A percentile compares a stretch with the other conserved stretches of the same genome.
Conservation (phyloP, 331 rosid genomes). For the Cydonia oblonga region DNA sequence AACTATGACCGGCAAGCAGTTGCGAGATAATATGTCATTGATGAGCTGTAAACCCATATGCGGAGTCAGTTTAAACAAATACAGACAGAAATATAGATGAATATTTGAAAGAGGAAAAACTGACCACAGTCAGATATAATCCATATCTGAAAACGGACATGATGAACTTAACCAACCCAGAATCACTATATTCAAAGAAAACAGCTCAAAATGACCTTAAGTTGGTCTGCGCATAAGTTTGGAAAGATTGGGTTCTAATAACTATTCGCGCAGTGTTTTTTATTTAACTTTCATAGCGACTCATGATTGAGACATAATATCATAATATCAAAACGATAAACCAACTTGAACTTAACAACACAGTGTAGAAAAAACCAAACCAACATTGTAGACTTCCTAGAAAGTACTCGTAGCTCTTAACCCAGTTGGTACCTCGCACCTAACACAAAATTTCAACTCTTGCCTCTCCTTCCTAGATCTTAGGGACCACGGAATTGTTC, state of each 20-base stretch:
- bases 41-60: constrained; percentile 47
- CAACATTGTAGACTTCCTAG: neutral
- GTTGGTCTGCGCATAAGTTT: neutral
- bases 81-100: neutral
- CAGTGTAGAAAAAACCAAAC: neutral
- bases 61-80: neutral
- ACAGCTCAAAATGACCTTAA: neutral
- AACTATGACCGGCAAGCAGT: constrained; percentile 64
- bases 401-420: neutral
- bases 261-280: neutral
- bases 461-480: neutral
- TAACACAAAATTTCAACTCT: neutral
- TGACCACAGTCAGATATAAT: neutral
- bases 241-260: neutral
- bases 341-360: neutral
- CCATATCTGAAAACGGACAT: neutral
- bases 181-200: neutral
- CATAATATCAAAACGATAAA: neutral
- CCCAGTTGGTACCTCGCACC: neutral
- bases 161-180: neutral
- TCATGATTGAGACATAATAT: neutral
- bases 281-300: neutral
- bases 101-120: neutral
- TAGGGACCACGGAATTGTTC: neutral
- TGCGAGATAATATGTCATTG: constrained; percentile 54